Conservation (phyloP, 2,329 filamentous ascomycete genomes). For the Xylariales sp. region DNA sequence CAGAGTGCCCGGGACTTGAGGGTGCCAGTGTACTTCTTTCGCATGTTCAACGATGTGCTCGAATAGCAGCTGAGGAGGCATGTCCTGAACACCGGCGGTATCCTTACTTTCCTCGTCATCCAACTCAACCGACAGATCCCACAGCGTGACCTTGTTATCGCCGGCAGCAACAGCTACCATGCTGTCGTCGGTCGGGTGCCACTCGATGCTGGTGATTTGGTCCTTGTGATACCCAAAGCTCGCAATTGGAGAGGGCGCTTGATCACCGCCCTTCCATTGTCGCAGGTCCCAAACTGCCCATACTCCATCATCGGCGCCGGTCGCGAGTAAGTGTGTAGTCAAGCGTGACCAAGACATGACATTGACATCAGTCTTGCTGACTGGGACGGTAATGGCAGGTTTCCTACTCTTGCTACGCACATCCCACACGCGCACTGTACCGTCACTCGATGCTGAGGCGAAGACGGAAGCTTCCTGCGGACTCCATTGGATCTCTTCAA, state of each 20-base stretch:
- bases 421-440: constrained; percentile 95
- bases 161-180: constrained; percentile 89
- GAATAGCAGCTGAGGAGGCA: constrained; percentile 91
- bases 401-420: constrained; percentile 83
- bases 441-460: constrained; percentile 88
- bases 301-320: constrained; percentile 86
- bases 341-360: constrained; percentile 93
- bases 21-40: constrained; percentile 97
- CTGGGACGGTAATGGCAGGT: constrained; percentile 80
- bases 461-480: constrained; percentile 92
- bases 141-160: constrained; percentile 90
- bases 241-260: constrained; percentile 75
- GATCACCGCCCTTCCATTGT: constrained; percentile 75
- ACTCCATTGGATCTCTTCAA: constrained; percentile 97
- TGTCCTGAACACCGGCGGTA: constrained; percentile 79
- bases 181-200: constrained; percentile 96
- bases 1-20: constrained; percentile 84
- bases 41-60: constrained; percentile 94
- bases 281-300: constrained; percentile 97
- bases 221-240: constrained; percentile 94
- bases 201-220: constrained; percentile 92
- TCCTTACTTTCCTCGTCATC: constrained; percentile 96
- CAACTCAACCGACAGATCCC: constrained; percentile 94
- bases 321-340: constrained; percentile 84
- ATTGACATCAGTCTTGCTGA: constrained; percentile 84